Evolutionary conservation across 2,329 filamentous ascomycete species (phyloP), one percentile per base, ranked within the genome.

Genomic region (Cladosporium sp.): DNA sequence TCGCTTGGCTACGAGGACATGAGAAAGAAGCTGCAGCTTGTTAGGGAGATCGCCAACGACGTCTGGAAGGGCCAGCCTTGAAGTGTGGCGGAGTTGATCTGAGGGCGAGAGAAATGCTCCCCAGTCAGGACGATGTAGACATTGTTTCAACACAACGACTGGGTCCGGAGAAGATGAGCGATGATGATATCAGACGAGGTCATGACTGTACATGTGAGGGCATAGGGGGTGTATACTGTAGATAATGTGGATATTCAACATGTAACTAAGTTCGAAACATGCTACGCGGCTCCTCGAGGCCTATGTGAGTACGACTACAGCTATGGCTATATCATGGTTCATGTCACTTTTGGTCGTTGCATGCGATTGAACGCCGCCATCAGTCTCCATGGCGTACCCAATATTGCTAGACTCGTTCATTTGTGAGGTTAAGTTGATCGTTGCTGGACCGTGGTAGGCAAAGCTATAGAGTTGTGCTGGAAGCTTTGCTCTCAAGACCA

Each of bases 11-110:
- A 87, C 68, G 86, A 91, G 55, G 90, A 91, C 68, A 89, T 93
- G 88, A 86, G 86, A 79, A 87, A 85, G 77, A 93, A 93, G 81
- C 78, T 93, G 73, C 81, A 85, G 70, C 79, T 93, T 62, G 89
- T 93, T 21, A 85, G 90, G 69, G 82, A 87, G 71, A 87, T 93
- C 72, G 90, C 91, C 2, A 86, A 92, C 74, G 86, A 89, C 73
- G 85, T 93, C 66, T 93, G 90, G 91, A 83, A 84, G 4, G 81
- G 82, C 24, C 78, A 86, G 78, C 75, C 80, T 69, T 86, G 68
- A 74, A 59, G 15, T 55, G n/a, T 32, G 3, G 8, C 2, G n/a
- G n/a, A n/a, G 3, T 3, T 34, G n/a, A 21, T 21, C 8, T 12
- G 41, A 10, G 12, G n/a, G n/a, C n/a, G n/a, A 12, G n/a, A 47